Conservation (phyloP, 768 basidiomycete species). For the Tephrocybe sp. region DNA sequence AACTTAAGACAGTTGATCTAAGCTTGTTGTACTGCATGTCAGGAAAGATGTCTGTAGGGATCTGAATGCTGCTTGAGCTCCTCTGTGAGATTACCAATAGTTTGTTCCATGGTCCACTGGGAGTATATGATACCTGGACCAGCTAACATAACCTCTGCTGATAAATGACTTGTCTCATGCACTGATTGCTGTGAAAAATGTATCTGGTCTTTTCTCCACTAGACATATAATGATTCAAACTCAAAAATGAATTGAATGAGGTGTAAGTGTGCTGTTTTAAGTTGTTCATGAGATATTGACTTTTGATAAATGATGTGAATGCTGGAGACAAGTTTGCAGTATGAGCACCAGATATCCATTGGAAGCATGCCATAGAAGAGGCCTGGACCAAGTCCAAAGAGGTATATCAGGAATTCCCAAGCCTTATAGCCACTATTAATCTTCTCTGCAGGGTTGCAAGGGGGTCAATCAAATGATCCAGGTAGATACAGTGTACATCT, state of each 20-base stretch:
- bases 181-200: slow-evolving; percentile 34
- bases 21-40: slow-evolving; percentile 11
- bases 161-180: slow-evolving; percentile 21
- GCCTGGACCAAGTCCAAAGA: slow-evolving; percentile 14
- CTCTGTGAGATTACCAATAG: slow-evolving; percentile 7
- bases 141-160: slow-evolving; percentile 1
- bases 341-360: slow-evolving; percentile 2
- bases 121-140: slow-evolving; percentile 12
- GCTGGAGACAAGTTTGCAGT: slow-evolving; percentile 13
- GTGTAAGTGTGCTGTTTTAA: neutral
- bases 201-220: slow-evolving; percentile 20
- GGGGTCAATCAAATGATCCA: slow-evolving; percentile 39
- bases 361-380: slow-evolving; percentile 14
- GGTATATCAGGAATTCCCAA: slow-evolving; percentile 12
- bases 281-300: neutral
- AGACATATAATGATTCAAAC: slow-evolving; percentile 35
- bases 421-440: slow-evolving; percentile 26
- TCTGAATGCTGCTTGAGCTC: slow-evolving; percentile 21
- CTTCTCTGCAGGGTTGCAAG: slow-evolving; percentile 40
- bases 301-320: slow-evolving; percentile 12
- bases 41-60: slow-evolving; percentile 22
- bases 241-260: slow-evolving; percentile 30
- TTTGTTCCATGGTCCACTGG: slow-evolving; percentile 14
- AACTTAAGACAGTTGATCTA: slow-evolving; percentile 23
- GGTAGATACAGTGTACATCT: slow-evolving; percentile 31